These are phyloP conservation scores for Pythium myriotylum DNA, from an alignment of 352 stramenopile species.

Conservation along the genomic window DNA sequence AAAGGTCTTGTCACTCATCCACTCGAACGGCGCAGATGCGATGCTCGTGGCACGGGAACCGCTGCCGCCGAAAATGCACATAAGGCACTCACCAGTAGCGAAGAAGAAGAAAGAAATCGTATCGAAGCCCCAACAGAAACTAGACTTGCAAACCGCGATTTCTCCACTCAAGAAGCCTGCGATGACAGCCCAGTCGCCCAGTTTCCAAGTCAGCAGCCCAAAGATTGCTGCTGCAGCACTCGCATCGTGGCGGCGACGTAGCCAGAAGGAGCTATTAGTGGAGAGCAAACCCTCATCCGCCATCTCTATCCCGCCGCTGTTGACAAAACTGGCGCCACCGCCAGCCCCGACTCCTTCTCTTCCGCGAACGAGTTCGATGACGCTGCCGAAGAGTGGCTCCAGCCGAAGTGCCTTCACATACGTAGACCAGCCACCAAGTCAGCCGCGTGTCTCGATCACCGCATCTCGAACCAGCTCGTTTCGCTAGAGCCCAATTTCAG, in stretches of 20 bases:
- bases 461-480: conserved; percentile 15
- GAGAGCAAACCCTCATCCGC: background rate
- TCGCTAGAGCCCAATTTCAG: conserved; percentile 2
- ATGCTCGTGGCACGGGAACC: conserved; percentile 40
- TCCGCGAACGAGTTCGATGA: background rate
- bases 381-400: conserved; percentile 17
- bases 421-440: conserved; percentile 16
- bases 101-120: conserved; percentile 20
- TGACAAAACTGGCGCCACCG: background rate
- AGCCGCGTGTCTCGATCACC: conserved; percentile 22
- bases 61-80: conserved; percentile 29
- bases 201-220: conserved; percentile 18
- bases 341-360: background rate
- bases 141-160: conserved; percentile 4
- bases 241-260: conserved; percentile 27
- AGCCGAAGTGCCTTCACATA: conserved; percentile 20
- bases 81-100: conserved; percentile 17
- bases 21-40: conserved; percentile 46
- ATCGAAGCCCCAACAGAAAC: conserved; percentile 8
- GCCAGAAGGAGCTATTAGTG: conserved; percentile 25
- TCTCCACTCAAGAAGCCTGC: conserved; percentile 1
- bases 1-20: conserved; percentile 58
- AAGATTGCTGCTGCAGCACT: conserved; percentile 28
- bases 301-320: background rate
- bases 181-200: background rate